Conservation (phyloP, 495 filamentous ascomycete genomes). For the Pyrenopolyporus hunteri region DNA sequence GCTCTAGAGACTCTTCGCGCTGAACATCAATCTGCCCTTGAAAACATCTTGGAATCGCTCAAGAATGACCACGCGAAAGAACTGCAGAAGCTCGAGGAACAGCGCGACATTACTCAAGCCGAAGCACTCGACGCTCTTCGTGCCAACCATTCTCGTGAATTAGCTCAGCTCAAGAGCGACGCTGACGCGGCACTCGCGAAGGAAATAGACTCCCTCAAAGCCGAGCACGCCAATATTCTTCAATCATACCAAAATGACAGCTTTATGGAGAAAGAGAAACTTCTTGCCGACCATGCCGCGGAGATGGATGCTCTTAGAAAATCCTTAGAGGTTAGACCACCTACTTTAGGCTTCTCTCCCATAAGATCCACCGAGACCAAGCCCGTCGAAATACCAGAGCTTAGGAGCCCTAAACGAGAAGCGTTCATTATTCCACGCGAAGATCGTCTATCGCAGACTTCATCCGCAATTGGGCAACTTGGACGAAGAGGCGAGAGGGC, state of each 20-base stretch:
- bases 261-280: constrained; percentile 30
- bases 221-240: constrained; percentile 24
- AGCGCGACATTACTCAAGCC: constrained; percentile 16
- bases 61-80: constrained; percentile 11
- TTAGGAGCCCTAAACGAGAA: constrained; percentile 54
- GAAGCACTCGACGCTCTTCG: constrained; percentile 27
- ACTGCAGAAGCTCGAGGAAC: constrained; percentile 12
- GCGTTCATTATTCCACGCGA: constrained; percentile 56
- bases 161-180: constrained; percentile 23
- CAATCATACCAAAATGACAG: constrained; percentile 20
- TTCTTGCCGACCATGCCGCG: constrained; percentile 27
- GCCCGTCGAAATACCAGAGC: constrained; percentile 48
- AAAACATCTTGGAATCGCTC: constrained; percentile 13
- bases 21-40: constrained; percentile 18
- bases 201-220: constrained; percentile 32
- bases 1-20: constrained; percentile 7
- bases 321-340: constrained; percentile 21
- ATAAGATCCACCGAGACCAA: constrained; percentile 57
- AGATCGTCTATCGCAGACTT: constrained; percentile 26
- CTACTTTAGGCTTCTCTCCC: constrained; percentile 53
- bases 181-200: constrained; percentile 16
- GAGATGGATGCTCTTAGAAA: constrained; percentile 39
- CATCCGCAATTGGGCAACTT: constrained; percentile 45
- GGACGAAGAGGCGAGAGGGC: constrained; percentile 50
- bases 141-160: constrained; percentile 17